phyloP scores from a whole-genome alignment of 768 basidiomycete genomes.

The Boletus fagicola region DNA sequence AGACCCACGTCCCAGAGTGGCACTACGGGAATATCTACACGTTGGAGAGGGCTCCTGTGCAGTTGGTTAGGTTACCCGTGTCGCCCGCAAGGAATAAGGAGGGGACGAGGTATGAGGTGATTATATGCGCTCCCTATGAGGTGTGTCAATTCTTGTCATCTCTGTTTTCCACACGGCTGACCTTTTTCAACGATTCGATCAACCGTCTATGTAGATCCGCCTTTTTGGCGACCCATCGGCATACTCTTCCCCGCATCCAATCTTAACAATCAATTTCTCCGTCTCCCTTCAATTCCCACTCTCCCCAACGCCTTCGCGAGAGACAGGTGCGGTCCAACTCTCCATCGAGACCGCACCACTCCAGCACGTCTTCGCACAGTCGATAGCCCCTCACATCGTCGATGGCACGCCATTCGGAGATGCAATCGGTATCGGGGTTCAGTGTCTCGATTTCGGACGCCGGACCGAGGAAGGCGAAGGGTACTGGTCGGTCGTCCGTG shows the following conservation, averaged over 20 bases:
- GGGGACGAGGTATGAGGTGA: conserved; percentile 61
- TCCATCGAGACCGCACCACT: conserved; percentile 22
- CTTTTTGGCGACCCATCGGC: conserved; percentile 74
- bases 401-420: conserved; percentile 75
- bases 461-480: conserved; percentile 23
- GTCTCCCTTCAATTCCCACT: conserved; percentile 40
- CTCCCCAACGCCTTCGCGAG: background rate
- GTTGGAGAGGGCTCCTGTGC: conserved; percentile 51
- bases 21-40: conserved; percentile 85
- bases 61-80: conserved; percentile 48
- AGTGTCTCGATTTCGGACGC: conserved; percentile 36
- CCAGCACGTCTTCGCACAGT: conserved; percentile 47
- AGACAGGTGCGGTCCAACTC: background rate
- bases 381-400: conserved; percentile 66
- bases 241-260: conserved; percentile 44
- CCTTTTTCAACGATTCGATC: background rate
- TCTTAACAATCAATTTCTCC: conserved; percentile 52
- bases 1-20: conserved; percentile 51
- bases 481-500: conserved; percentile 53
- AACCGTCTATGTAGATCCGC: conserved; percentile 54
- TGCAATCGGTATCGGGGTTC: conserved; percentile 62
- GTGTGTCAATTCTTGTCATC: conserved; percentile 31
- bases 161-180: background rate
- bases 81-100: conserved; percentile 35
- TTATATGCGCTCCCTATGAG: conserved; percentile 84